Evolutionary conservation across 371 early-diverging fungal species (phyloP), one percentile per base, ranked within the genome.

Genomic region (Mucor piriformis): DNA sequence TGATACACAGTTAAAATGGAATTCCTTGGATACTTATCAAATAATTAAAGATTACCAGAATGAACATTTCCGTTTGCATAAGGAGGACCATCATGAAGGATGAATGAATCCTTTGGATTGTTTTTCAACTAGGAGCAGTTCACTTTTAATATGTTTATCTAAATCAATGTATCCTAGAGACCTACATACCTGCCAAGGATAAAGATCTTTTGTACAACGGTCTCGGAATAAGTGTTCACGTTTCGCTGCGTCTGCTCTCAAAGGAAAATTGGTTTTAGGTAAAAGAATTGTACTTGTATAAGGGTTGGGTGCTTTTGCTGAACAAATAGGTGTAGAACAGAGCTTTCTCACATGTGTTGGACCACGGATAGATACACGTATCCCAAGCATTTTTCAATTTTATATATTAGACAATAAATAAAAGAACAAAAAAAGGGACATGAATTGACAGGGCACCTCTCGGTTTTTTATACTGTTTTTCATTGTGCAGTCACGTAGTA

Each of bases 1-100:
- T 82, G 57, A 15, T 11, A 50, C 57, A 20, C 18, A 2, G 27
- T 21, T 20, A 48, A 2, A 32, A 8, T 3, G n/a, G 18, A 35
- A 21, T 12, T 37, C 5, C n/a, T 33, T 54, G 18, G 16, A 16
- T n/a, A 6, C 16, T 21, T 18, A 6, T 8, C 21, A n/a, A n/a
- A n/a, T n/a, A n/a, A n/a, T n/a, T n/a, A n/a, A n/a, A n/a, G n/a
- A n/a, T 57, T 73, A 82, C 82, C 96, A 46, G 90, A 88, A 69
- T 98, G 97, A 13, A 96, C 86, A 54, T 90, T 84, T 42, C 97
- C 98, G 65, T 96, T 96, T 33, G 97, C 97, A 77, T 95, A 98
- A 12, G 98, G 98, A 33, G 98, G 98, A 2, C 98, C 97, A 74
- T 98, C 98, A 64, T 95, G 96, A 50, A 95, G 84, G n/a, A 92